Evolutionary conservation across 2,329 filamentous ascomycete species (phyloP), one percentile per base, ranked within the genome.

Genomic region (Cladosporium sp.): DNA sequence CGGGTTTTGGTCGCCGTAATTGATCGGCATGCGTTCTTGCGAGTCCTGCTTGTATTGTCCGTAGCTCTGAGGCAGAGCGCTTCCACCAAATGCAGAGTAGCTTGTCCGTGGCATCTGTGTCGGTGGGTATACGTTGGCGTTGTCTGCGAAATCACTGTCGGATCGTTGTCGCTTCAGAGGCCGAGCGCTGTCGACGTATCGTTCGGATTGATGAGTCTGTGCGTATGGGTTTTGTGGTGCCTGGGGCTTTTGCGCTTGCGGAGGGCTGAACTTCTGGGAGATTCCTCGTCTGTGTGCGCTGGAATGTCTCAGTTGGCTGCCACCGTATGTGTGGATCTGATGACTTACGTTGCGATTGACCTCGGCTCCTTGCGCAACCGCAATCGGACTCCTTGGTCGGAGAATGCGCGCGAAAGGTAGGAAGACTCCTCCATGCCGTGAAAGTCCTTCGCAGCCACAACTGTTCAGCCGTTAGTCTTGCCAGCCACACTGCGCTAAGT

Each of bases 371-470:
- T 95, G 49, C 89, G 82, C 41, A 95, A 77, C 47, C 89, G 80
- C 27, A 96, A 73, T 45, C 89, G 84, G 12, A 95, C 88, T 7
- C 90, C 90, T 65, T 95, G 89, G 61, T 95, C 89, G 56, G 86
- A 87, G 67, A 96, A 92, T 0, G 86, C 84, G 45, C 88, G 80
- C 1, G 89, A 93, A 38, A 95, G 71, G 58, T 84, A 83, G 0
- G 89, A 93, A 1, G 89, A 95, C 67, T 92, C 87, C 40, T 81
- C 77, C 80, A 93, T 85, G 29, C 89, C 88, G 9, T 84, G 84
- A 64, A 89, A 93, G 49, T 83, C 82, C 67, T 89, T 91, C 2
- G 78, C 62, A 49, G 70, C 63, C 11, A 76, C 71, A 17, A 51
- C 48, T 51, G 36, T 34, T 30, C 71, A 54, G 30, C 47, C 20